Conservation (phyloP, 805 yeast genomes). For the Saturnispora hagleri region DNA sequence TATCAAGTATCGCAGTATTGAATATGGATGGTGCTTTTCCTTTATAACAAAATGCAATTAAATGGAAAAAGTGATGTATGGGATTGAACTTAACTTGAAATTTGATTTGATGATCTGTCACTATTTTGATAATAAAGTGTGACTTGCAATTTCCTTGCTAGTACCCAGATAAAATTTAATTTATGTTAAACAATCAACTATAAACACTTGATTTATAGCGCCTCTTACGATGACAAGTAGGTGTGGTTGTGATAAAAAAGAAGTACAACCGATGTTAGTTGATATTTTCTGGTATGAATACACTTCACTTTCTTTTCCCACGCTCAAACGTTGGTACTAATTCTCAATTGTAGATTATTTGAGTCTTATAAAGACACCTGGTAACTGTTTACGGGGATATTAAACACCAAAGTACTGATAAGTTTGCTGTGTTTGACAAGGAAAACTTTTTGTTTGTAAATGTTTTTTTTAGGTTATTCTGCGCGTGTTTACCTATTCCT, state of each 20-base stretch:
- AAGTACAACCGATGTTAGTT: neutral
- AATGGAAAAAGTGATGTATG: neutral
- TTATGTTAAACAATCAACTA: neutral
- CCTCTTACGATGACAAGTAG: neutral
- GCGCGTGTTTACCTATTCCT: slow-evolving; percentile 9
- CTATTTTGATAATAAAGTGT: neutral
- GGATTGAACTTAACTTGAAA: neutral
- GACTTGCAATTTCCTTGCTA: neutral
- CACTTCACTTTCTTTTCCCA: neutral
- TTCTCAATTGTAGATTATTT: neutral
- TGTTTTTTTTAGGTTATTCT: neutral
- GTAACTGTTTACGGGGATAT: neutral
- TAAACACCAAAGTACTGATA: neutral
- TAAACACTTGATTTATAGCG: neutral
- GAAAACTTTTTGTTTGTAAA: slow-evolving; percentile 4
- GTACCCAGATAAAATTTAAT: neutral
- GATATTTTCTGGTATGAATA: neutral
- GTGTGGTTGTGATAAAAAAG: neutral
- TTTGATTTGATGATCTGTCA: neutral
- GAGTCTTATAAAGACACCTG: neutral
- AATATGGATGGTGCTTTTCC: neutral
- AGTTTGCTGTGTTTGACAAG: neutral
- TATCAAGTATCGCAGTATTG: neutral
- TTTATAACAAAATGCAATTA: neutral
- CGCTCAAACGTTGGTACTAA: neutral